phyloP scores from a whole-genome alignment of 768 basidiomycete species.

The Calocera viscosa region DNA sequence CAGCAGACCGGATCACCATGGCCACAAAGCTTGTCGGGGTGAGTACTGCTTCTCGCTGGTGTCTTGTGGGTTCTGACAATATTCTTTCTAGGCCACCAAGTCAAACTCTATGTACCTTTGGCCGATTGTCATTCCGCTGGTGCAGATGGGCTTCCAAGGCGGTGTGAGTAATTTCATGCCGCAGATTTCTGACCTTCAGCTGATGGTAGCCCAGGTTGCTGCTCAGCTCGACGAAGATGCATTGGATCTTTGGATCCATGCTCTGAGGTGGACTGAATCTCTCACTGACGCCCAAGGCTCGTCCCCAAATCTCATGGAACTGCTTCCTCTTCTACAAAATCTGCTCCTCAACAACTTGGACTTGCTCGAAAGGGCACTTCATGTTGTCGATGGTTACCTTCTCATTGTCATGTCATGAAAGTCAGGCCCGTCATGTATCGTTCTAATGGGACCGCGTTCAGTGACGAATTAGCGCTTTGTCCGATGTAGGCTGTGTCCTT shows the following conservation, averaged over 20 bases:
- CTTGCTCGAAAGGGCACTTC: constrained; percentile 51
- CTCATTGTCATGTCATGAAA: too few species aligned
- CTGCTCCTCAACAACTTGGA: constrained; percentile 60
- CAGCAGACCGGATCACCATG: constrained; percentile 53
- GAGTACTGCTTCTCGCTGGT: constrained; percentile 15
- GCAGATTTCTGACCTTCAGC: too few species aligned
- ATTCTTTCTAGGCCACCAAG: constrained; percentile 45
- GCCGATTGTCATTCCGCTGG: constrained; percentile 46
- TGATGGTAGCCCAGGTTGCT: constrained; percentile 45
- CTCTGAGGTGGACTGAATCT: constrained; percentile 50
- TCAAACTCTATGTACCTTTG: constrained; percentile 46
- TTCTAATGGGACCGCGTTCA: too few species aligned
- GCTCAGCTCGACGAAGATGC: constrained; percentile 68
- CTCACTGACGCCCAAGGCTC: constrained; percentile 37
- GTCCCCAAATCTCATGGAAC: constrained; percentile 35
- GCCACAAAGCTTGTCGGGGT: constrained; percentile 62
- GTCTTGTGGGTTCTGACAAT: neutral
- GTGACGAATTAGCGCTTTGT: too few species aligned
- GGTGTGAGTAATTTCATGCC: too few species aligned
- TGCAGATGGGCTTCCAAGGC: constrained; percentile 51
- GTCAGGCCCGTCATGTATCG: too few species aligned
- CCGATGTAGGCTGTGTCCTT: too few species aligned
- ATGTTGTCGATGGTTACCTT: constrained; percentile 64
- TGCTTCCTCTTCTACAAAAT: constrained; percentile 44
- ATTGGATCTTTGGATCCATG: constrained; percentile 57